These are phyloP conservation scores for Fusarium praegraminearum DNA, from an alignment of 2,329 filamentous ascomycete species.

Conservation along the genomic window DNA sequence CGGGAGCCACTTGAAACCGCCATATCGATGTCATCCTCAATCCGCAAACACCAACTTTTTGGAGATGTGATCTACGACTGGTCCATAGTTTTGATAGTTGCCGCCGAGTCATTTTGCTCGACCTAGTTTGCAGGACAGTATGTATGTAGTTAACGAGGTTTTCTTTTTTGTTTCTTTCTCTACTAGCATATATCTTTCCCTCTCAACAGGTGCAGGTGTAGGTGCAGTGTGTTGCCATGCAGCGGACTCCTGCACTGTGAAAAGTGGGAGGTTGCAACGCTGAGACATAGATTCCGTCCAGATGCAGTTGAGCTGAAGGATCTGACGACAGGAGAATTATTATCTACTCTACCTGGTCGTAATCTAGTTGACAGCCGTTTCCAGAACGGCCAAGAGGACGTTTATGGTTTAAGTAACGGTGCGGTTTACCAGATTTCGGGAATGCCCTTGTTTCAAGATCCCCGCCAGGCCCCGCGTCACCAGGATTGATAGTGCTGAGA, in stretches of 20 bases:
- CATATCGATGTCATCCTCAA: constrained; percentile 31
- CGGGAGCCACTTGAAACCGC: constrained; percentile 45
- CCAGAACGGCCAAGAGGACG: not conserved
- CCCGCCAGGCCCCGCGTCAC: constrained; percentile 23
- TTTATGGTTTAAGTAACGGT: constrained; percentile 9
- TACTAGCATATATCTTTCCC: not conserved
- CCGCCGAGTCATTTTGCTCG: constrained; percentile 1
- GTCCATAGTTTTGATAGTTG: constrained; percentile 3
- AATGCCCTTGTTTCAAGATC: constrained; percentile 38
- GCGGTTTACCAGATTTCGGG: constrained; percentile 23
- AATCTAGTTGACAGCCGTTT: not conserved
- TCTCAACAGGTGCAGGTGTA: too few relatives aligned
- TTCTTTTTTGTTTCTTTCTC: not conserved
- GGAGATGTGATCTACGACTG: constrained; percentile 26
- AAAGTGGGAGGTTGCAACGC: not conserved
- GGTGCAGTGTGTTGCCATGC: not conserved
- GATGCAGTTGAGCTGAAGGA: not conserved
- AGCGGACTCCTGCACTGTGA: not conserved
- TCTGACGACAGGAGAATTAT: not conserved
- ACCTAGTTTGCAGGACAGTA: not conserved
- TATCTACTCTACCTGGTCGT: not conserved
- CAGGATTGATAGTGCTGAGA: constrained; percentile 9
- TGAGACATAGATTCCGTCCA: not conserved
- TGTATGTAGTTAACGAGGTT: not conserved
- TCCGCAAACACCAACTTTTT: constrained; percentile 13